Evolutionary conservation across 1,139 yeast species (phyloP), one percentile per base, ranked within the genome.

Genomic region (Taphrina sp.): DNA sequence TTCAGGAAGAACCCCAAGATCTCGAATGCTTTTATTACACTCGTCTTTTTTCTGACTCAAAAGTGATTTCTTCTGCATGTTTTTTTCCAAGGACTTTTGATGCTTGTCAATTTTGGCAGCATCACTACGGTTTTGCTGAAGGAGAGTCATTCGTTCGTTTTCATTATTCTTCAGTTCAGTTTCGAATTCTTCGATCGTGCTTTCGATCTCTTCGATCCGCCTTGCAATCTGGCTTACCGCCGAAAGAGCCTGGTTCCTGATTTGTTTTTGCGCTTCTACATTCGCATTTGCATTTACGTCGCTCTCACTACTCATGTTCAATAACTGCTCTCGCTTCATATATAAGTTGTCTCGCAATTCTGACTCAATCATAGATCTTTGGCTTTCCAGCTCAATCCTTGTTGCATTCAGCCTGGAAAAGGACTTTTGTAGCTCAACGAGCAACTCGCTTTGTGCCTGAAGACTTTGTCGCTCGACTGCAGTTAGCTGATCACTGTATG

Each of bases 1-100:
- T 65, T 89, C 96, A 0, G 96, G 94, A 28, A 90, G 73, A 1
- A 87, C 85, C 8, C 96, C 96, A 52, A 90, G 72, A 52, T 87
- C 95, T 59, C 94, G 76, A 45, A 89, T 84, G 64, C 80, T 85
- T 60, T 78, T 79, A 61, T 82, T 84, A 23, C 87, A 71, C 62
- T 85, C 94, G 55, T 84, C 87, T 61, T 86, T 78, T 62, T 95
- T 77, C 51, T 76, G 73, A 5, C 73, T 67, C 56, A 87, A 70
- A 8, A 83, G 70, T 0, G 86, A 75, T 63, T 83, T 85, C 64
- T 80, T 83, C 33, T 85, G 77, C 63, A 86, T 73, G 12, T 76
- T 75, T 61, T 78, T 82, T 64, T 87, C 95, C 1, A 84, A 76
- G n/a, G 69, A 71, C 62, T 83, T 85, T 57, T 84, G 82, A 58